These are phyloP conservation scores for Pyricularia grisea DNA, from an alignment of 2,329 filamentous ascomycete genomes.

Conservation along the genomic window DNA sequence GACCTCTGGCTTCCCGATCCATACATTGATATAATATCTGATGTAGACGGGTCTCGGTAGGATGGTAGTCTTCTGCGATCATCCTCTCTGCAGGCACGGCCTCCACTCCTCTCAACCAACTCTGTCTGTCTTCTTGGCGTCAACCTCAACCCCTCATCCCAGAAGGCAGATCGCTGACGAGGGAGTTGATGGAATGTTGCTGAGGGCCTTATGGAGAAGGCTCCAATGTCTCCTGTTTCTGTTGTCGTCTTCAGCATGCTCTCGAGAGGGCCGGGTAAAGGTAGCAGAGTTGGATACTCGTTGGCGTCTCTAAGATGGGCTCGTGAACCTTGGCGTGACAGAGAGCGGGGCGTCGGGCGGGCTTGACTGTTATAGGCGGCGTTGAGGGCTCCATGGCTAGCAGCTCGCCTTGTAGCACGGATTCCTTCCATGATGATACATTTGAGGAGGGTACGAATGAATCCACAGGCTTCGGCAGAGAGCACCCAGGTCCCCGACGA, in stretches of 20 bases:
- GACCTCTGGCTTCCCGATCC: slow-evolving; percentile 39
- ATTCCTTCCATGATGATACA: slow-evolving; percentile 11
- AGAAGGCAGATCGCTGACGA: slow-evolving; percentile 19
- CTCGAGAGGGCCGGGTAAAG: slow-evolving; percentile 45
- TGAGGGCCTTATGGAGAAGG: slow-evolving; percentile 44
- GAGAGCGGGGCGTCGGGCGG: slow-evolving; percentile 9
- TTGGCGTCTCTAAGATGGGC: slow-evolving; percentile 29
- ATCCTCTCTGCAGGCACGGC: slow-evolving; percentile 18
- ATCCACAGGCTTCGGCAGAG: neutral
- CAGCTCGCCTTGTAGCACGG: slow-evolving; percentile 19
- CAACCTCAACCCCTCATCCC: slow-evolving; percentile 15
- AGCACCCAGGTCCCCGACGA: neutral
- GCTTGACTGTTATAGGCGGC: slow-evolving; percentile 20
- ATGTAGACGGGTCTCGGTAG: slow-evolving; percentile 36
- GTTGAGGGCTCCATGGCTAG: slow-evolving; percentile 30
- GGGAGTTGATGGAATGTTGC: slow-evolving; percentile 18
- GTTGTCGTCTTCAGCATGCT: slow-evolving; percentile 58
- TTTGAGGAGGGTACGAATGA: neutral
- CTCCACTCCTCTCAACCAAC: neutral
- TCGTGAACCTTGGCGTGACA: slow-evolving; percentile 5
- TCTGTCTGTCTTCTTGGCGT: slow-evolving; percentile 10
- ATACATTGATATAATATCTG: slow-evolving; percentile 48
- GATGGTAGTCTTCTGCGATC: slow-evolving; percentile 36
- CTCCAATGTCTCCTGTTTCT: slow-evolving; percentile 55
- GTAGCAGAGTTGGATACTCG: slow-evolving; percentile 31